Evolutionary conservation across 2,329 filamentous ascomycete genomes (phyloP).

Genomic region (Exophiala bonariae): DNA sequence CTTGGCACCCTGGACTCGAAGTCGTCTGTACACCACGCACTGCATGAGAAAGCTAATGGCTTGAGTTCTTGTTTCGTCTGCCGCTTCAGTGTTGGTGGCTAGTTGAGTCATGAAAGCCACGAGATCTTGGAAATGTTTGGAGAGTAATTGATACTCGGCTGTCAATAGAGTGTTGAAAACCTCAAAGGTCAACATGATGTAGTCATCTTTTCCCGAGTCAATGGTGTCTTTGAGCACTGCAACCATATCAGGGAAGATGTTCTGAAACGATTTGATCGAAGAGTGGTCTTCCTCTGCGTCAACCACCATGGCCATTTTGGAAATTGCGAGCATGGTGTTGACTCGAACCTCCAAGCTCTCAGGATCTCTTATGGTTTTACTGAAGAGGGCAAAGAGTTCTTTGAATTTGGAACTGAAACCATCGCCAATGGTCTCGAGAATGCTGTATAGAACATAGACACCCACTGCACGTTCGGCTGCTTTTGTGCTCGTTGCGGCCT

Average conservation of each 20-base stretch:
- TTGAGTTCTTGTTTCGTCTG: constrained; percentile 85
- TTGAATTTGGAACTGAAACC: constrained; percentile 78
- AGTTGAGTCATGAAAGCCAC: constrained; percentile 93
- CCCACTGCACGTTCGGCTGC: constrained; percentile 84
- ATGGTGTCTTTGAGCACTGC: constrained; percentile 83
- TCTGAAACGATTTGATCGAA: constrained; percentile 72
- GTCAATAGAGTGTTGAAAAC: constrained; percentile 94
- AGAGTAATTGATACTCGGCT: constrained; percentile 82
- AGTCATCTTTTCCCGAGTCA: constrained; percentile 78
- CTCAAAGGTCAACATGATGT: constrained; percentile 87
- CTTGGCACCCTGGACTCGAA: constrained; percentile 90
- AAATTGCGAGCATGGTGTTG: constrained; percentile 89
- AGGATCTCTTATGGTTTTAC: constrained; percentile 82
- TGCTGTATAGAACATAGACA: constrained; percentile 88
- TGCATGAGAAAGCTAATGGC: constrained; percentile 93
- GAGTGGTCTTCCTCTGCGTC: constrained; percentile 82
- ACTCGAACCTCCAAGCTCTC: constrained; percentile 90
- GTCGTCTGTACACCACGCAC: constrained; percentile 84
- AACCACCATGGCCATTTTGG: constrained; percentile 81
- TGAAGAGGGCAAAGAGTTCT: constrained; percentile 80
- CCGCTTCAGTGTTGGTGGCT: constrained; percentile 70
- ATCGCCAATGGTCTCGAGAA: constrained; percentile 84
- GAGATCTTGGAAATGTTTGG: constrained; percentile 83
- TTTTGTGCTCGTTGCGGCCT: constrained; percentile 72
- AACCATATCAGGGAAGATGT: constrained; percentile 83